Percentiles rank a stretch among this genome's conserved stretches.
These are phyloP conservation scores for Microthlaspi erraticum DNA, from an alignment of 345 rosid genomes.

Conservation along the genomic window DNA sequence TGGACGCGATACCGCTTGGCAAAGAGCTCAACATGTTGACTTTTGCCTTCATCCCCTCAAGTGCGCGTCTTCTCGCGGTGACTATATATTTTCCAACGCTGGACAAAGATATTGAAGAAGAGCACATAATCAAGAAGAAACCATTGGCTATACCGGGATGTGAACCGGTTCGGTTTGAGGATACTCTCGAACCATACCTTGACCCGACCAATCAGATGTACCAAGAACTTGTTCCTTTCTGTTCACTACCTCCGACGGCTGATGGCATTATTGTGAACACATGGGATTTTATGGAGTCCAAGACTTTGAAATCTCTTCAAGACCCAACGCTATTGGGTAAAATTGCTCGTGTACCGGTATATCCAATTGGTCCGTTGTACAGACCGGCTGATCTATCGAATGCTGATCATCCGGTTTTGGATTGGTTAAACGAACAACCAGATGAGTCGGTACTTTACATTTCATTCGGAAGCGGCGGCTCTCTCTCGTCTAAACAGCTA, in stretches of 20 bases:
- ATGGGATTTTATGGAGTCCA: conserved; percentile 31
- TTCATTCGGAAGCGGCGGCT: conserved; percentile 73
- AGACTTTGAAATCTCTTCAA: conserved; percentile 23
- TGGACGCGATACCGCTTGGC: conserved; percentile 46
- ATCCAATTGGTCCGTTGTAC: conserved; percentile 30
- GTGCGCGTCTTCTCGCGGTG: conserved; percentile 49
- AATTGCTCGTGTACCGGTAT: conserved; percentile 30
- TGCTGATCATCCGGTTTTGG: background rate
- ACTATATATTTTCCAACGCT: conserved; percentile 32
- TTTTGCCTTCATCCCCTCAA: conserved; percentile 47
- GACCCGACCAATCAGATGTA: conserved; percentile 33
- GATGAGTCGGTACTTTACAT: conserved; percentile 56
- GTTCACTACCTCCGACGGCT: conserved; percentile 3
- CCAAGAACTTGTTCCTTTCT: conserved; percentile 7
- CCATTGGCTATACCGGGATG: conserved; percentile 57
- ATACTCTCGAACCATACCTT: conserved; percentile 45
- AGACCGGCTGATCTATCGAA: conserved; percentile 11
- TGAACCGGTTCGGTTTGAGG: conserved; percentile 49
- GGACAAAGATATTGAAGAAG: conserved; percentile 21
- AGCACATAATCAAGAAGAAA: conserved; percentile 31
- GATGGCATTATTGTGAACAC: conserved; percentile 38
- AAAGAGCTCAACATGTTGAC: conserved; percentile 50
- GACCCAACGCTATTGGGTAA: background rate
- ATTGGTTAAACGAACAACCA: conserved; percentile 62
- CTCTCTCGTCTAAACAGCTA: conserved; percentile 19